These are phyloP conservation scores for Capsicum rhomboideum DNA, from an alignment of 257 asterid genomes.

Conservation along the genomic window DNA sequence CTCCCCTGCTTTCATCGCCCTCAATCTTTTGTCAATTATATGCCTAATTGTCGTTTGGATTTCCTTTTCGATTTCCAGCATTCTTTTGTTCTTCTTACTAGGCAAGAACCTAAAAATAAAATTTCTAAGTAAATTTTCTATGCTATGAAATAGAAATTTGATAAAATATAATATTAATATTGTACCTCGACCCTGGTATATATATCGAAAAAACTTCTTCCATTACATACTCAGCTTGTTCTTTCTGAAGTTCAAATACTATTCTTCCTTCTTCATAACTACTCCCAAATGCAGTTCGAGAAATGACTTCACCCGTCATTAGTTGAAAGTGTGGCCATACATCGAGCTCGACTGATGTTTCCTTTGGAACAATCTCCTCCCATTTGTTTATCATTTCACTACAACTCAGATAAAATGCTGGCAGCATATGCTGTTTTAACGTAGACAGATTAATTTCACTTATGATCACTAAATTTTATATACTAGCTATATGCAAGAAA, in stretches of 20 bases:
- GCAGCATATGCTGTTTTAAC: constrained; percentile 28
- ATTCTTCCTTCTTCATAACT: constrained; percentile 41
- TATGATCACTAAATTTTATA: not conserved
- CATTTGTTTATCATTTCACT: constrained; percentile 32
- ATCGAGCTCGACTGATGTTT: constrained; percentile 24
- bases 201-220: constrained; percentile 10
- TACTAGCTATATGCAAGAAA: not conserved
- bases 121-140: not conserved
- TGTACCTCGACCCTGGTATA: constrained; percentile 42
- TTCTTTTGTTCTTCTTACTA: constrained; percentile 26
- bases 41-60: constrained; percentile 9
- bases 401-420: constrained; percentile 28
- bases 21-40: constrained; percentile 23
- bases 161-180: not conserved
- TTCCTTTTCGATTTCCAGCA: not conserved
- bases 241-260: constrained; percentile 34
- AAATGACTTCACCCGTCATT: constrained; percentile 27
- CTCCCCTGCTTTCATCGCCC: constrained; percentile 14
- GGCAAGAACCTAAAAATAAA: constrained; percentile 23
- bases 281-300: constrained; percentile 49
- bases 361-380: constrained; percentile 16
- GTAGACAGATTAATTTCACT: not conserved
- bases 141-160: not conserved
- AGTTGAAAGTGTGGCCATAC: constrained; percentile 38
- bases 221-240: constrained; percentile 25